Evolutionary conservation across 768 basidiomycete genomes (phyloP), one percentile per base, ranked within the genome.

Genomic region (Tylopilus felleus): DNA sequence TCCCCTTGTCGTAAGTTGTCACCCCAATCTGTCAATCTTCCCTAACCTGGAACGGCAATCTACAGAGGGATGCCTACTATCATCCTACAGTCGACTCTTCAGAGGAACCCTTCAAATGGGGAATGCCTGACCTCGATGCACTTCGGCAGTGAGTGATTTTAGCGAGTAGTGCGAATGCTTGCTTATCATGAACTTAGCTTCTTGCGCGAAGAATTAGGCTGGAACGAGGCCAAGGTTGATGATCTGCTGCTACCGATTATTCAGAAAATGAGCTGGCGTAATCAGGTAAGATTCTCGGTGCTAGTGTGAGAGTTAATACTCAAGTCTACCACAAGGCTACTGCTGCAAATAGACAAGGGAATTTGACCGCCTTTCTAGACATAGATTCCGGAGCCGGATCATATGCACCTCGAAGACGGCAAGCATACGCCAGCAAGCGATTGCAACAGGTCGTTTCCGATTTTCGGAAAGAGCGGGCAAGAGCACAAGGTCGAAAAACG

Each of bases 51-150:
- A 19, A 36, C 35, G 44, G 27, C 49, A 35, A 44, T 53, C 38
- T 29, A 17, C 65, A 97, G 93, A 77, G 89, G 53, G 92, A 96
- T 55, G 96, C 93, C 9, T 99, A 99, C 70, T 89, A 90, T 65
- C 84, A 93, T 64, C 96, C 96, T 0, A 82, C 86, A 0, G 89
- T 96, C 8, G 94, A 98, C 66, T 81, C 83, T 36, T 96, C 93
- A 1, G 86, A 93, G 51, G 95, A 98, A 58, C 86, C 90, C 0
- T 98, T 99, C 69, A 91, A 93, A 63, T 99, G 96, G 96, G 94
- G 92, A 5, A 74, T 94, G 57, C 93, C 95, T n/a, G 97, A 98
- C 67, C 81, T 99, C 2, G 93, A 97, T 65, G 94, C 87, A 3
- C 80, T 99, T 50, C 84, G 94, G 58, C 72, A 79, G 92, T 95